A percentile compares a stretch with the other conserved stretches of the same genome.
phyloP scores from a whole-genome alignment of 2,329 filamentous ascomycete genomes.

The Endothia cerciana region DNA sequence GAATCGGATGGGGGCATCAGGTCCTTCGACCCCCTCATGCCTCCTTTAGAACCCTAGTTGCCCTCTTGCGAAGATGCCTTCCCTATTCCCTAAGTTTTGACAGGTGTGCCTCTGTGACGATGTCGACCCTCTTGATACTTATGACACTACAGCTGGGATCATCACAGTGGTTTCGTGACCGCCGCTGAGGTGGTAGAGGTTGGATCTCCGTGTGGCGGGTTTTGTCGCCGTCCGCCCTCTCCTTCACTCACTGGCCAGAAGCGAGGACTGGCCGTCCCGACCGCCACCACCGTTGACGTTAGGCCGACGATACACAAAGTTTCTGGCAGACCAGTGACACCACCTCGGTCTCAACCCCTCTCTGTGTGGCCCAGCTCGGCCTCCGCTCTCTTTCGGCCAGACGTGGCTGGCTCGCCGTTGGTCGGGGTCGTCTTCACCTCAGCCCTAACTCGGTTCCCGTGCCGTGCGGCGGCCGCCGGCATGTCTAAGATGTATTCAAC shows the following conservation, averaged over 20 bases:
- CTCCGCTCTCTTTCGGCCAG: neutral
- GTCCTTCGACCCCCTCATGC: neutral
- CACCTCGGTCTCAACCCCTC: neutral
- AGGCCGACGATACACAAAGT: neutral
- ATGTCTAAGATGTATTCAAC: constrained; percentile 15
- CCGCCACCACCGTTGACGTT: neutral
- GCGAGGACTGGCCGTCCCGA: neutral
- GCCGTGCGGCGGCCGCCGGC: neutral
- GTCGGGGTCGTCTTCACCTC: neutral
- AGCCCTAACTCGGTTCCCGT: neutral
- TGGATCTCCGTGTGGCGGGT: neutral
- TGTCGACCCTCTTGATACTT: no score
- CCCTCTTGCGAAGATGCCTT: no score
- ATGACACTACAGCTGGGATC: neutral
- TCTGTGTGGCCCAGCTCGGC: neutral
- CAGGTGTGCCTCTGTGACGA: no score
- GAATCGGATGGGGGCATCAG: neutral
- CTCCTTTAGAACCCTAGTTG: neutral
- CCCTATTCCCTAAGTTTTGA: no score
- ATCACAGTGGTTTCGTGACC: neutral
- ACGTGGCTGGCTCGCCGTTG: neutral
- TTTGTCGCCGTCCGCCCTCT: no score
- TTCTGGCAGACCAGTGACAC: neutral
- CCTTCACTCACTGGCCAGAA: neutral
- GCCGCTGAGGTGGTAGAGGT: neutral